Evolutionary conservation across 2,329 filamentous ascomycete genomes (phyloP), one percentile per base, ranked within the genome.

Genomic region (Fusarium brachygibbosum): DNA sequence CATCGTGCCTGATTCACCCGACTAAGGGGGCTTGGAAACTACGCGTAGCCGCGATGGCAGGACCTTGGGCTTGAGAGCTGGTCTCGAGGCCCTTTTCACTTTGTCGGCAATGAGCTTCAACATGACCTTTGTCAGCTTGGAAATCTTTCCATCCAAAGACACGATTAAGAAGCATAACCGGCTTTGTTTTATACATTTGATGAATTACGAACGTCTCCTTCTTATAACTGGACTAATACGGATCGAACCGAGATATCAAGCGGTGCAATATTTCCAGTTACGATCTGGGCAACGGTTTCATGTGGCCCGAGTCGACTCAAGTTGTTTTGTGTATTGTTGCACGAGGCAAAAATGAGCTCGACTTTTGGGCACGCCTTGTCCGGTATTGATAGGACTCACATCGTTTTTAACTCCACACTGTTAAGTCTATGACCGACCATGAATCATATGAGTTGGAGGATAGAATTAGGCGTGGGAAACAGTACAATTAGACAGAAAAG

Each of bases 1-100:
- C 19, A 76, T 78, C 34, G 72, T 75, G 21, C 70, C 73, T 9
- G 77, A 74, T 21, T 79, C 79, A 10, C 76, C 78, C 10, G 79
- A 80, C 41, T 79, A 66, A 77, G 46, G 57, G 70, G 21, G 28
- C 28, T 32, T 38, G 14, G 19, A 37, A 37, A 51, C 23, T 13
- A 25, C 28, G 23, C 16, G 14, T 40, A 38, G 28, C 28, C 19
- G 42, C 35, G 25, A 52, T 48, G 41, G 37, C 28, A 19, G 40
- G 34, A 34, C 35, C 34, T 19, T 40, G 25, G 50, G 68, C 51
- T 50, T 59, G 53, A 51, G 67, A 70, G 68, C 68, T 58, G 64
- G 68, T 65, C 64, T 70, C 55, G 25, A 57, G 51, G 49, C 59
- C 49, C 45, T 55, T 53, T 25, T 45, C 38, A 28, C 25, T 53